Evolutionary conservation across 202 grass and related monocot genomes (phyloP).

Genomic region (Carex sylvatica): DNA sequence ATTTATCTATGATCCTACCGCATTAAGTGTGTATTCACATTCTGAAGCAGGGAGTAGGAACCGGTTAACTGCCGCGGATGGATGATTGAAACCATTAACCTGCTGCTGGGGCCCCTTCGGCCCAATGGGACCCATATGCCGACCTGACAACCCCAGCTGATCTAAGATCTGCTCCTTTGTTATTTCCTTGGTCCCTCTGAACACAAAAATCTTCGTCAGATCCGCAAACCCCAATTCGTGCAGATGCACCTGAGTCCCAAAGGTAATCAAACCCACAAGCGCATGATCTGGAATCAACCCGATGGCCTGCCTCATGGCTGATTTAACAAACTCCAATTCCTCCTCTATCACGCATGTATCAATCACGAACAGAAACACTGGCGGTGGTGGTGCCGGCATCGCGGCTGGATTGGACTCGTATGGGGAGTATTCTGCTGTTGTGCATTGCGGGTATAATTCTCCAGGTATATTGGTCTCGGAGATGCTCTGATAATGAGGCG

Average conservation of each 20-base stretch:
- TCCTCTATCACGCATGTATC: slow-evolving; percentile 98
- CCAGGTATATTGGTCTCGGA: slow-evolving; percentile 79
- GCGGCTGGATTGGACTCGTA: slow-evolving; percentile 36
- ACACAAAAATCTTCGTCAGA: slow-evolving; percentile 95
- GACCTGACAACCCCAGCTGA: slow-evolving; percentile 71
- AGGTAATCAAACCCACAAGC: slow-evolving; percentile 84
- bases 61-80: slow-evolving; percentile 50
- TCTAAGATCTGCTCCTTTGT: slow-evolving; percentile 95
- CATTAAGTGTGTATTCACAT: slow-evolving; percentile 77
- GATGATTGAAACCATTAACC: slow-evolving; percentile 60
- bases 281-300: slow-evolving; percentile 83
- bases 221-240: slow-evolving; percentile 91
- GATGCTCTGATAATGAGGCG: slow-evolving; percentile 81
- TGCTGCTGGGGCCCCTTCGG: slow-evolving; percentile 63
- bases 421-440: slow-evolving; percentile 75
- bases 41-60: slow-evolving; percentile 89
- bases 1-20: slow-evolving; percentile 46
- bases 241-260: slow-evolving; percentile 94
- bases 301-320: slow-evolving; percentile 77
- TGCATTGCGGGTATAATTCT: slow-evolving; percentile 82
- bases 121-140: slow-evolving; percentile 40
- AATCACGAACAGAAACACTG: slow-evolving; percentile 90
- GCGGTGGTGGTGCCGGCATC: slow-evolving; percentile 39
- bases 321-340: slow-evolving; percentile 80
- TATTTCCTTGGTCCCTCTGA: slow-evolving; percentile 92